Conservation (phyloP, 495 filamentous ascomycete species). For the Apodospora peruviana region DNA sequence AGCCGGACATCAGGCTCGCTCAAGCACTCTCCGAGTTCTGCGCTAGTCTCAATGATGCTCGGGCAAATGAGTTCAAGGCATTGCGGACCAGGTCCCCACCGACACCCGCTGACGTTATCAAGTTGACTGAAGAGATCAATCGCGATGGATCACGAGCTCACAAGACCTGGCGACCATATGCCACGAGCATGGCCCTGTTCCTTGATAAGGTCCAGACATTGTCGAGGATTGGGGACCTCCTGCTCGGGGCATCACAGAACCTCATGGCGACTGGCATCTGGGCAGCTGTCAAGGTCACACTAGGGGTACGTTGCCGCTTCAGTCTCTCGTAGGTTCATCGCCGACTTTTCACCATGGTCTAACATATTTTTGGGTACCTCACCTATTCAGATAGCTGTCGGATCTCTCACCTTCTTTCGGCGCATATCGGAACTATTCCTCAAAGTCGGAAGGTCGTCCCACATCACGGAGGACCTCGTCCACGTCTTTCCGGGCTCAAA, state of each 20-base stretch:
- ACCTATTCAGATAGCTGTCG: constrained; percentile 1
- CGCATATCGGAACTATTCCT: constrained; percentile 1
- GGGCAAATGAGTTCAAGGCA: constrained; percentile 19
- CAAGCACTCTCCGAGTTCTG: constrained; percentile 38
- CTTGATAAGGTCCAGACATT: constrained; percentile 35
- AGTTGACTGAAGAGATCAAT: constrained; percentile 6
- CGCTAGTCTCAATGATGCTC: constrained; percentile 23
- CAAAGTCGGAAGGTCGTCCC: neutral
- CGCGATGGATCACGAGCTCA: constrained; percentile 7
- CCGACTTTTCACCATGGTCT: too few relatives aligned
- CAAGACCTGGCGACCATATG: constrained; percentile 24
- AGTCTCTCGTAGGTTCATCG: too few relatives aligned
- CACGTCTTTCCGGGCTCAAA: neutral
- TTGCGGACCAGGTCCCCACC: constrained; percentile 6
- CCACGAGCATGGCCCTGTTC: constrained; percentile 31
- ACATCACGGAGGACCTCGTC: neutral
- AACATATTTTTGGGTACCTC: too few relatives aligned
- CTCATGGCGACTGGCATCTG: constrained; percentile 38
- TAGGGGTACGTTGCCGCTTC: too few relatives aligned
- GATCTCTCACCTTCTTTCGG: neutral
- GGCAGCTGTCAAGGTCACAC: constrained; percentile 31
- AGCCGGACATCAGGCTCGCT: constrained; percentile 34
- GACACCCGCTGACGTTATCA: neutral
- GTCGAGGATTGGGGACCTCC: constrained; percentile 31
- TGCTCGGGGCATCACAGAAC: constrained; percentile 36